Evolutionary conservation across 176 grass and related monocot genomes (phyloP).

Genomic region (Miscanthus lutarioriparius): DNA sequence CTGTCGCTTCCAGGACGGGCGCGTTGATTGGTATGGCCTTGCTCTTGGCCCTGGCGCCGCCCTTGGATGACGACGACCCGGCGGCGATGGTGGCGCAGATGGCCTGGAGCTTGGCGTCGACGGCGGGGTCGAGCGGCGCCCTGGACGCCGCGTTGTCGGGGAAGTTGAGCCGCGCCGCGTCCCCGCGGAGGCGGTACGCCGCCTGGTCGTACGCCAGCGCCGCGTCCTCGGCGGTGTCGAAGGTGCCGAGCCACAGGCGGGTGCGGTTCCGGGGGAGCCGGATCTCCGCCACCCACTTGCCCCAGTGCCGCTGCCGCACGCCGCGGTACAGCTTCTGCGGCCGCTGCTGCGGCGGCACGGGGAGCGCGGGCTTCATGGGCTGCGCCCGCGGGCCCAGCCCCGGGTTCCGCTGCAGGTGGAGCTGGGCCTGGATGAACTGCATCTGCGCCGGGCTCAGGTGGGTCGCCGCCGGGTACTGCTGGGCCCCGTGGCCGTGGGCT

Average conservation of each 20-base stretch:
- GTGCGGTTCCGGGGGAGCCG: slow-evolving; percentile 69
- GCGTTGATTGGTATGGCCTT: slow-evolving; percentile 24
- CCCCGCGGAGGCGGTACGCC: slow-evolving; percentile 51
- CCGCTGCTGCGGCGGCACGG: background rate
- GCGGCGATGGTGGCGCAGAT: slow-evolving; percentile 55
- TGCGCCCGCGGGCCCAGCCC: slow-evolving; percentile 29
- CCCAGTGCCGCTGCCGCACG: slow-evolving; percentile 85
- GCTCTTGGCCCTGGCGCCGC: background rate
- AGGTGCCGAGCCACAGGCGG: slow-evolving; percentile 90
- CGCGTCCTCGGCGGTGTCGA: slow-evolving; percentile 92
- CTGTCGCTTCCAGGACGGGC: background rate
- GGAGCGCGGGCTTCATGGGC: slow-evolving; percentile 29
- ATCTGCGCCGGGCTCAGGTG: slow-evolving; percentile 39
- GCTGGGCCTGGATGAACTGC: slow-evolving; percentile 40
- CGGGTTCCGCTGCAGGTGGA: slow-evolving; percentile 22
- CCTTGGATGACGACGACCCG: slow-evolving; percentile 20
- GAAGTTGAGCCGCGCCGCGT: slow-evolving; percentile 58
- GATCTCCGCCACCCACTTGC: slow-evolving; percentile 93
- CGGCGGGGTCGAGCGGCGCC: slow-evolving; percentile 29
- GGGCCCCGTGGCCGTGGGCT: background rate
- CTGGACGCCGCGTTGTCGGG: slow-evolving; percentile 41
- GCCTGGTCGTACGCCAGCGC: slow-evolving; percentile 48
- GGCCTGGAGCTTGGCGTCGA: slow-evolving; percentile 66
- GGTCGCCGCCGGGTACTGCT: background rate
- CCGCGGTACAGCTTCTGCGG: slow-evolving; percentile 74